A percentile compares a stretch with the other conserved stretches of the same genome.
Conservation (phyloP, 2,329 filamentous ascomycete genomes). For the Parascedosporium putredinis region DNA sequence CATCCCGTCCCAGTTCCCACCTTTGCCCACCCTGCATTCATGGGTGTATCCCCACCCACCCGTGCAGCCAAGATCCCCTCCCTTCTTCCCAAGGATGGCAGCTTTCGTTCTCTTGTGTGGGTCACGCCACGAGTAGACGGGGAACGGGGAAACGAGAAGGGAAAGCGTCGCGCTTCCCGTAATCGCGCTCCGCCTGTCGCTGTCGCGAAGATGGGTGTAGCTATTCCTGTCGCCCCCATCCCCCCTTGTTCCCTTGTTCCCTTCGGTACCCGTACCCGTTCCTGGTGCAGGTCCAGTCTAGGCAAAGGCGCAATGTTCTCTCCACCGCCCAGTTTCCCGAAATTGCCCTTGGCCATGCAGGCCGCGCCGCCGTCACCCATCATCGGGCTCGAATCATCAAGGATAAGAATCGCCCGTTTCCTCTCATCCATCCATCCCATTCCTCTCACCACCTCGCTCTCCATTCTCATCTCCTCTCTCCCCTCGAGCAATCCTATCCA, state of each 20-base stretch:
- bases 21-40: too few species aligned
- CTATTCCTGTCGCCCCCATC: neutral
- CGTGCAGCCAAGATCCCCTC: neutral
- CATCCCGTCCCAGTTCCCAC: too few species aligned
- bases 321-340: neutral
- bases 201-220: neutral
- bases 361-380: slow-evolving; percentile 1
- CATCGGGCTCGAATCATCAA: slow-evolving; percentile 7
- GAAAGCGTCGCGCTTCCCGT: neutral
- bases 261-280: neutral
- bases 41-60: too few species aligned
- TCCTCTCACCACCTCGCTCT: slow-evolving; percentile 2
- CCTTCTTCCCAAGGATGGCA: too few species aligned
- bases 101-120: neutral
- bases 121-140: neutral
- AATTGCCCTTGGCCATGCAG: neutral
- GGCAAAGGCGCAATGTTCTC: neutral
- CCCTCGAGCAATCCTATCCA: slow-evolving; percentile 1
- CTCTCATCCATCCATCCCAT: slow-evolving; percentile 5
- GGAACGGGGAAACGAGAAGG: neutral
- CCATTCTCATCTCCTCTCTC: neutral
- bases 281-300: too few species aligned
- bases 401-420: slow-evolving; percentile 8
- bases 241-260: too few species aligned
- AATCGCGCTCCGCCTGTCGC: neutral